Evolutionary conservation across 1,139 yeast species (phyloP).

Genomic region (Magnusiomyces ingens): DNA sequence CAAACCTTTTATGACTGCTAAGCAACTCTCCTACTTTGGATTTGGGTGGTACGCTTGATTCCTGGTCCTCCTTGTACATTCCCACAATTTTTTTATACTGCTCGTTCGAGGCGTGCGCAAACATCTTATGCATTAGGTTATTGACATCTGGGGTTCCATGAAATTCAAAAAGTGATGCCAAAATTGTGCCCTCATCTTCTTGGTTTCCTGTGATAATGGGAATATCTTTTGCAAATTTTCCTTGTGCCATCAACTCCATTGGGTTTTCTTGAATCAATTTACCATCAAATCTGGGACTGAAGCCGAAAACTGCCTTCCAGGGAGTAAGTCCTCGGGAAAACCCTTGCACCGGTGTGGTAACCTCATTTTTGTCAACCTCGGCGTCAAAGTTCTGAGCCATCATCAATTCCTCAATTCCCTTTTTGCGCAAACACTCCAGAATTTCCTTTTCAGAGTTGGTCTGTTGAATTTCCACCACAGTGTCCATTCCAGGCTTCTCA

Average conservation of each 20-base stretch:
- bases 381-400: slow-evolving; percentile 17
- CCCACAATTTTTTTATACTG: slow-evolving; percentile 8
- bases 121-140: slow-evolving; percentile 11
- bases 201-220: slow-evolving; percentile 20
- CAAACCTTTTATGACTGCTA: slow-evolving; percentile 18
- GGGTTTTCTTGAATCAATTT: slow-evolving; percentile 16
- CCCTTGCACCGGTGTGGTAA: slow-evolving; percentile 11
- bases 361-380: slow-evolving; percentile 3
- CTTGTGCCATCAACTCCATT: slow-evolving; percentile 10
- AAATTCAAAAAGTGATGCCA: slow-evolving; percentile 12
- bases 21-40: neutral
- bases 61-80: neutral
- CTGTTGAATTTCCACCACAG: neutral
- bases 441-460: slow-evolving; percentile 1
- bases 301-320: slow-evolving; percentile 15
- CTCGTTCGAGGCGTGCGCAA: slow-evolving; percentile 10
- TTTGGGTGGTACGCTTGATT: slow-evolving; percentile 4
- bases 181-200: slow-evolving; percentile 20
- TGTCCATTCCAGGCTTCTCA: slow-evolving; percentile 2
- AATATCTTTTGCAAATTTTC: slow-evolving; percentile 15
- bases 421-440: slow-evolving; percentile 17
- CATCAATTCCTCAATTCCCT: slow-evolving; percentile 9
- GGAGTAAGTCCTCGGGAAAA: slow-evolving; percentile 18
- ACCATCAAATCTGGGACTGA: slow-evolving; percentile 21
- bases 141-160: slow-evolving; percentile 15